These are phyloP conservation scores for Pseudoscleropodium purum DNA, from an alignment of 225 moss, liverwort and hornwort genomes.

Conservation along the genomic window DNA sequence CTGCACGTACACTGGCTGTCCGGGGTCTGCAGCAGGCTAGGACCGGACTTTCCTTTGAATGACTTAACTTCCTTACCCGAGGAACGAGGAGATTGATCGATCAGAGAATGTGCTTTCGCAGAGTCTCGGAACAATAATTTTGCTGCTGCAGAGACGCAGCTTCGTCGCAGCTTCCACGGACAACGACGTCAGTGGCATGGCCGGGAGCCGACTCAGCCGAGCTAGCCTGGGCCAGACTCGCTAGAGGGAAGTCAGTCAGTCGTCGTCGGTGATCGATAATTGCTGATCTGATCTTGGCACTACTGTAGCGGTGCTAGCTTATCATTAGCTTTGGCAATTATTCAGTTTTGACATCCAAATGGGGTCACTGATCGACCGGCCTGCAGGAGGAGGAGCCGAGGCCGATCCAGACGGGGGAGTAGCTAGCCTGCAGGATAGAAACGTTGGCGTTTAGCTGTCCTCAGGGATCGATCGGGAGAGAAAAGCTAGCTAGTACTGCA, in stretches of 20 bases:
- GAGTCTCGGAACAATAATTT: not conserved
- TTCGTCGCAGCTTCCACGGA: not conserved
- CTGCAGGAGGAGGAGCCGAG: not conserved
- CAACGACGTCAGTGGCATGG: not conserved
- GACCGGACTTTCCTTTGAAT: not conserved
- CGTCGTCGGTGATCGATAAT: not conserved
- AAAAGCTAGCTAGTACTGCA: not conserved
- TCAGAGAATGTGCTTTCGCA: conserved; percentile 7
- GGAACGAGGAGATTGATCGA: not conserved
- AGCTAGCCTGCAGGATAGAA: no score
- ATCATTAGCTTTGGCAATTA: not conserved
- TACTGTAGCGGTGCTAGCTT: not conserved
- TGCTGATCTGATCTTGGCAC: not conserved
- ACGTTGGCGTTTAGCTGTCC: not conserved
- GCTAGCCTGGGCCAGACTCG: not conserved
- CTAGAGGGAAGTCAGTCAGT: not conserved
- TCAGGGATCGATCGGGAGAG: not conserved
- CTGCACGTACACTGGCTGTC: not conserved
- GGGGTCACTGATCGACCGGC: not conserved
- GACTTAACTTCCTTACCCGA: not conserved
- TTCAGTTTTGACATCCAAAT: not conserved
- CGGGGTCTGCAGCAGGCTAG: no score
- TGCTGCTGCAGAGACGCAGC: not conserved
- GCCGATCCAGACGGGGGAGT: not conserved
- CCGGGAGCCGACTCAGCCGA: not conserved